Evolutionary conservation across 768 basidiomycete species (phyloP).

Genomic region (Pulveroboletus sp.): DNA sequence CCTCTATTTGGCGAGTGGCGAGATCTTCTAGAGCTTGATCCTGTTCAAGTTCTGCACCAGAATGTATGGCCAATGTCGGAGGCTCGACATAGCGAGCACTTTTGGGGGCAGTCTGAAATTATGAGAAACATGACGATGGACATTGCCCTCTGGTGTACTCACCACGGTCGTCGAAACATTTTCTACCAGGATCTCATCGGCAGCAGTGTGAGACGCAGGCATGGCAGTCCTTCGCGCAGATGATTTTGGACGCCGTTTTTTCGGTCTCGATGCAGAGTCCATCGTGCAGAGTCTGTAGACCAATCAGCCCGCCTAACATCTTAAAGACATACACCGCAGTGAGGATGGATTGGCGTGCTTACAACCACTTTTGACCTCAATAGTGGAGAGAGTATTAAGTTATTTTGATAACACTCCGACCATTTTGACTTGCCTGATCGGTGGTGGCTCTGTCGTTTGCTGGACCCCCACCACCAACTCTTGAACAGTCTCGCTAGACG

Average conservation of each 20-base stretch:
- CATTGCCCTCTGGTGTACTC: not conserved
- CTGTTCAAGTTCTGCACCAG: constrained; percentile 63
- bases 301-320: not conserved
- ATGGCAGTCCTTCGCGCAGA: constrained; percentile 19
- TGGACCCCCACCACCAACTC: not conserved
- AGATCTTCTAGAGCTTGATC: constrained; percentile 50
- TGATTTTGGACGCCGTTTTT: constrained; percentile 53
- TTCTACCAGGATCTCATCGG: constrained; percentile 25
- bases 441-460: constrained; percentile 1
- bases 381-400: no score
- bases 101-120: constrained; percentile 41
- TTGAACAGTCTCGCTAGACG: not conserved
- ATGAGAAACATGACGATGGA: constrained; percentile 1
- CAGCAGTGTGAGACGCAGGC: not conserved
- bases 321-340: not conserved
- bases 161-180: constrained; percentile 16
- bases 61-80: constrained; percentile 54
- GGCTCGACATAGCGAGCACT: constrained; percentile 64
- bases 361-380: not conserved
- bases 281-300: constrained; percentile 22
- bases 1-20: constrained; percentile 50
- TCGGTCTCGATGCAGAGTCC: constrained; percentile 44
- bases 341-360: not conserved
- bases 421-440: constrained; percentile 16
- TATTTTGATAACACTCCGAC: not conserved